Percentiles rank a stretch among this genome's conserved stretches.
Conservation (phyloP, 2,329 filamentous ascomycete species). For the Sclerotinia trifoliorum region DNA sequence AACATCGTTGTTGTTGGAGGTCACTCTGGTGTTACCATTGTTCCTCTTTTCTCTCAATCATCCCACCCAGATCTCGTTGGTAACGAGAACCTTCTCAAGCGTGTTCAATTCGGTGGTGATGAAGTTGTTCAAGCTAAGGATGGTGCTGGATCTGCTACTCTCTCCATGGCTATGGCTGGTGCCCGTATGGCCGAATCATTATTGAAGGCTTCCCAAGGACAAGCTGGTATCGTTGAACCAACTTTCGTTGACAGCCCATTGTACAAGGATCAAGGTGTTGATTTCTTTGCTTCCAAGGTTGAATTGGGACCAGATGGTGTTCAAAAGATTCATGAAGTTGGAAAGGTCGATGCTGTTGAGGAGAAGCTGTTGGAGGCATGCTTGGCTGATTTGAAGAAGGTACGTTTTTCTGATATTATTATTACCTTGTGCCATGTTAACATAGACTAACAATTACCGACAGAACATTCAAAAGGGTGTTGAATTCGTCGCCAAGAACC, state of each 20-base stretch:
- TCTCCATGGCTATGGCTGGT: slow-evolving; percentile 98
- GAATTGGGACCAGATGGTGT: slow-evolving; percentile 96
- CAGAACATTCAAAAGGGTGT: slow-evolving; percentile 94
- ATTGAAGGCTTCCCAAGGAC: slow-evolving; percentile 86
- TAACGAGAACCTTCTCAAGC: slow-evolving; percentile 72
- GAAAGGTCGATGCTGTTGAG: slow-evolving; percentile 81
- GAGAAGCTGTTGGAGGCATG: slow-evolving; percentile 84
- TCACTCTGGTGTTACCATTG: slow-evolving; percentile 97
- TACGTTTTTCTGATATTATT: slow-evolving; percentile 15
- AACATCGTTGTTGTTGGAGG: slow-evolving; percentile 95
- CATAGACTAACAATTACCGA: slow-evolving; percentile 87
- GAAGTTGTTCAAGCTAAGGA: slow-evolving; percentile 99
- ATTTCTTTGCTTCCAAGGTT: slow-evolving; percentile 95
- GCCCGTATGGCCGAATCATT: slow-evolving; percentile 81
- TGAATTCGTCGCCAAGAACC: slow-evolving; percentile 58
- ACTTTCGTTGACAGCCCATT: slow-evolving; percentile 96
- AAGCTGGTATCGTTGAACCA: slow-evolving; percentile 94
- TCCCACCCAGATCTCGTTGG: slow-evolving; percentile 79
- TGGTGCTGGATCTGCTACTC: slow-evolving; percentile 91
- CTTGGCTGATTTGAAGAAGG: slow-evolving; percentile 77
- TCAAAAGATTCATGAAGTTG: slow-evolving; percentile 86
- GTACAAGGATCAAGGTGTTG: slow-evolving; percentile 96
- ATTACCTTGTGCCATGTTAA: slow-evolving; percentile 61
- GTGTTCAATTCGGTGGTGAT: slow-evolving; percentile 98
- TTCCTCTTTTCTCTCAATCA: slow-evolving; percentile 94